A percentile compares a stretch with the other conserved stretches of the same genome.
Evolutionary conservation across 2,329 filamentous ascomycete genomes (phyloP).

Genomic region (Trichoderma cornu-damae): DNA sequence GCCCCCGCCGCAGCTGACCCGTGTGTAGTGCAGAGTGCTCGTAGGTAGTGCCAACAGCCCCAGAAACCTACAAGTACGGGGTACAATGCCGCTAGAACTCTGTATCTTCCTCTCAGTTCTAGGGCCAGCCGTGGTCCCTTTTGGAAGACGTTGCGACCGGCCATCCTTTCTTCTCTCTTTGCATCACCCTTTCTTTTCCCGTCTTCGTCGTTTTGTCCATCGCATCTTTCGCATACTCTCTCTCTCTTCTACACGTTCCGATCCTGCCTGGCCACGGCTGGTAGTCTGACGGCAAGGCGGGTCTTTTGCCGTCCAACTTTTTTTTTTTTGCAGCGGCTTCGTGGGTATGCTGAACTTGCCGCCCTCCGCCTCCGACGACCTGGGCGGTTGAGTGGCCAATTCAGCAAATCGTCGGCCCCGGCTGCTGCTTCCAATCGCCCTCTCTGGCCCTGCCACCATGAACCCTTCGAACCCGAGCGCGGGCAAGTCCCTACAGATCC

Average conservation of each 20-base stretch:
- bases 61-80: too few species aligned
- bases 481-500: constrained; percentile 50
- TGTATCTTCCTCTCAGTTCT: constrained; percentile 23
- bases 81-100: too few species aligned
- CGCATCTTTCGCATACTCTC: not conserved
- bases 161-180: constrained; percentile 9
- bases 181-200: not conserved
- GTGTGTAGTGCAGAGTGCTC: too few species aligned
- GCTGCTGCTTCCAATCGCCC: not conserved
- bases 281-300: constrained; percentile 1
- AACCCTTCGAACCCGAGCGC: constrained; percentile 31
- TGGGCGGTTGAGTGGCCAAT: constrained; percentile 10
- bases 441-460: constrained; percentile 27
- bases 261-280: not conserved
- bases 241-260: not conserved
- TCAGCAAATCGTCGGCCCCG: not conserved
- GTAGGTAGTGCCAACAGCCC: too few species aligned
- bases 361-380: constrained; percentile 1
- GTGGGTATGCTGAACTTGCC: constrained; percentile 17
- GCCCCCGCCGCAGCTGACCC: constrained; percentile 38
- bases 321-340: too few species aligned
- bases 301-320: not conserved
- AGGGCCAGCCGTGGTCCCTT: constrained; percentile 36
- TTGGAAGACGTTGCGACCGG: constrained; percentile 22
- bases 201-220: not conserved